phyloP scores from a whole-genome alignment of 352 stramenopile species.

The Globisporangium ultimum region DNA sequence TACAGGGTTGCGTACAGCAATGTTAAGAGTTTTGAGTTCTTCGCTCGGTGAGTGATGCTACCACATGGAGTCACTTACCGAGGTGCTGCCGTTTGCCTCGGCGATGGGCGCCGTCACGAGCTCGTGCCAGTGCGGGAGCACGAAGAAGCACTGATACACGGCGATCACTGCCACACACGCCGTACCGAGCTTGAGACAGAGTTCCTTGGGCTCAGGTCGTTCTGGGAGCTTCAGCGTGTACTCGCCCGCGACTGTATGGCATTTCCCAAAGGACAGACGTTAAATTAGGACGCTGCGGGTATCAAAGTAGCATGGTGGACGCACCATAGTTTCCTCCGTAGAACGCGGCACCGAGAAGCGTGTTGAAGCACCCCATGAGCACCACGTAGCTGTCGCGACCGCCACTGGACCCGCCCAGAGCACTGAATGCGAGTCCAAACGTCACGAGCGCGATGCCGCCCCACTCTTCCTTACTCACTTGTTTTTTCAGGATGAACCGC shows the following conservation, averaged over 20 bases:
- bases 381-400: constrained; percentile 65
- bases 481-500: constrained; percentile 70
- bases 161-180: constrained; percentile 72
- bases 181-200: constrained; percentile 79
- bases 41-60: not conserved
- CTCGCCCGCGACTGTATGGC: constrained; percentile 55
- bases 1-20: constrained; percentile 1
- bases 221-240: constrained; percentile 81
- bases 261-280: not conserved
- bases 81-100: constrained; percentile 65
- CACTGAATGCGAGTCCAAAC: constrained; percentile 79
- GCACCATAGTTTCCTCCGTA: constrained; percentile 82
- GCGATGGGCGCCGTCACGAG: constrained; percentile 74
- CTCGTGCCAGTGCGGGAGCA: constrained; percentile 69
- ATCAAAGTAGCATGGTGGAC: too few species aligned
- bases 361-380: constrained; percentile 85
- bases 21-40: too few species aligned
- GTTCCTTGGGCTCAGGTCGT: constrained; percentile 61
- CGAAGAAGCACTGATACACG: constrained; percentile 78
- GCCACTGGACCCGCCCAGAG: constrained; percentile 61
- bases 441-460: constrained; percentile 79
- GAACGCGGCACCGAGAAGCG: constrained; percentile 73
- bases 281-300: too few species aligned
- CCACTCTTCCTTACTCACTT: constrained; percentile 73
- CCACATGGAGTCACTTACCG: constrained; percentile 13